These are phyloP conservation scores for Boletus patriciae DNA, from an alignment of 768 basidiomycete genomes.

Conservation along the genomic window DNA sequence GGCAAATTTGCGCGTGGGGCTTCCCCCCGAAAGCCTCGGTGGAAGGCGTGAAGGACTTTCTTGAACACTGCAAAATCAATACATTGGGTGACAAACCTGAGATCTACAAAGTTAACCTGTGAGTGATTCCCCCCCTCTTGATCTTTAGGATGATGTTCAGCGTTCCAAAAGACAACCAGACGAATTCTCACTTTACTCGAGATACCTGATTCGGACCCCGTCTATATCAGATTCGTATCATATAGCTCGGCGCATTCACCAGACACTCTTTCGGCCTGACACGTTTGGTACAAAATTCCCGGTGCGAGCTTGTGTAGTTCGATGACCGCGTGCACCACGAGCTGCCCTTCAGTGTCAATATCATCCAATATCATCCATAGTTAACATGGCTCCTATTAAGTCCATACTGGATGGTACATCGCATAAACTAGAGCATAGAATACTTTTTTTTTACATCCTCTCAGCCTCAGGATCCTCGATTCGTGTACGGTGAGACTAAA, in stretches of 20 bases:
- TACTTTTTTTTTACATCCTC: slow-evolving; percentile 58
- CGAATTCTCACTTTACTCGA: slow-evolving; percentile 47
- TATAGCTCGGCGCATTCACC: slow-evolving; percentile 61
- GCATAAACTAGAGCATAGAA: slow-evolving; percentile 28
- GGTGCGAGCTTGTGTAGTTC: slow-evolving; percentile 50
- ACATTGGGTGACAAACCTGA: slow-evolving; percentile 41
- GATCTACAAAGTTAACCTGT: slow-evolving; percentile 53
- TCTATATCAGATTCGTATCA: slow-evolving; percentile 68
- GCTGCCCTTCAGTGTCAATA: slow-evolving; percentile 3
- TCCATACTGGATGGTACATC: slow-evolving; percentile 9
- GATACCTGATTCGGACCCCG: slow-evolving; percentile 54
- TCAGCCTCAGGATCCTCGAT: slow-evolving; percentile 66
- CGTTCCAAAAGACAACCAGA: slow-evolving; percentile 33
- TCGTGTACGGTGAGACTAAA: slow-evolving; percentile 58
- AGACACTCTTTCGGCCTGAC: slow-evolving; percentile 47
- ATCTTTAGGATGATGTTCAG: slow-evolving; percentile 4
- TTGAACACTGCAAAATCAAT: slow-evolving; percentile 48
- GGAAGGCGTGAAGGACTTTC: slow-evolving; percentile 37
- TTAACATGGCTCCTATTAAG: slow-evolving; percentile 17
- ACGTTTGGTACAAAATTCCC: slow-evolving; percentile 39
- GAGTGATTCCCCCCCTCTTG: slow-evolving; percentile 25
- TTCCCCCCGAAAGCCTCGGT: slow-evolving; percentile 50
- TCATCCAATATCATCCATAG: too few relatives aligned
- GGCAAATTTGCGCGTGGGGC: slow-evolving; percentile 59
- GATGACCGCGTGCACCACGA: slow-evolving; percentile 34